These are phyloP conservation scores for Erodium trifolium DNA, from an alignment of 441 rosid species.

Conservation along the genomic window DNA sequence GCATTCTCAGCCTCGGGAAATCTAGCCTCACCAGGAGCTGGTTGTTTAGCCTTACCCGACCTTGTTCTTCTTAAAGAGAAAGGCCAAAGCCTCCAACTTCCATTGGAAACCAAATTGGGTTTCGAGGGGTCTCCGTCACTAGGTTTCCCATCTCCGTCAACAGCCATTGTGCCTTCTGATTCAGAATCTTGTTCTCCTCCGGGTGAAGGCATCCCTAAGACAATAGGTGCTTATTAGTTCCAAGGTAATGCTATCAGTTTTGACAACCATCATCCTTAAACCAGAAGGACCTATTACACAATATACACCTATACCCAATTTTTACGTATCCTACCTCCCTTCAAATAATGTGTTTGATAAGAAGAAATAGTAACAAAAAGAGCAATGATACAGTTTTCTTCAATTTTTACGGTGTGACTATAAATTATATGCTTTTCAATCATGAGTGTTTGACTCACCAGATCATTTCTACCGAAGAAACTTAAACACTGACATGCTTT, in stretches of 20 bases:
- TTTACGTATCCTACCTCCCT: not conserved
- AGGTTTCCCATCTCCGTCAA: slow-evolving; percentile 39
- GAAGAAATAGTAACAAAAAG: not conserved
- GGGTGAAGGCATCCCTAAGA: slow-evolving; percentile 44
- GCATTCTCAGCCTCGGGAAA: slow-evolving; percentile 26
- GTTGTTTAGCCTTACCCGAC: slow-evolving; percentile 30
- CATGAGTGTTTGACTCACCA: no score
- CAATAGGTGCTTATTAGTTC: slow-evolving; percentile 54
- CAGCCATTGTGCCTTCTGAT: slow-evolving; percentile 52
- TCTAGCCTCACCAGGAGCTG: slow-evolving; percentile 24
- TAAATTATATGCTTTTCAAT: no score
- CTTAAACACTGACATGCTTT: no score
- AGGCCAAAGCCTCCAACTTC: slow-evolving; percentile 93
- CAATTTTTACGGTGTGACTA: not conserved
- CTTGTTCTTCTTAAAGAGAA: slow-evolving; percentile 51
- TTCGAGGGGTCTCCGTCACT: slow-evolving; percentile 37
- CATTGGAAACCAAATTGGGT: slow-evolving; percentile 28
- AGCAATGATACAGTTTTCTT: not conserved
- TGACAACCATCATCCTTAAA: slow-evolving; percentile 48
- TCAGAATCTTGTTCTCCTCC: slow-evolving; percentile 41
- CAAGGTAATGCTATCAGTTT: slow-evolving; percentile 43
- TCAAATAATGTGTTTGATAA: not conserved
- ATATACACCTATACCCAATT: no score
- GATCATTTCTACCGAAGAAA: no score
- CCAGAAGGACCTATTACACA: slow-evolving; percentile 25